Percentiles rank a stretch among this genome's conserved stretches.
Conservation (phyloP, 2,329 filamentous ascomycete species). For the Tolypocladium cylindrosporum region DNA sequence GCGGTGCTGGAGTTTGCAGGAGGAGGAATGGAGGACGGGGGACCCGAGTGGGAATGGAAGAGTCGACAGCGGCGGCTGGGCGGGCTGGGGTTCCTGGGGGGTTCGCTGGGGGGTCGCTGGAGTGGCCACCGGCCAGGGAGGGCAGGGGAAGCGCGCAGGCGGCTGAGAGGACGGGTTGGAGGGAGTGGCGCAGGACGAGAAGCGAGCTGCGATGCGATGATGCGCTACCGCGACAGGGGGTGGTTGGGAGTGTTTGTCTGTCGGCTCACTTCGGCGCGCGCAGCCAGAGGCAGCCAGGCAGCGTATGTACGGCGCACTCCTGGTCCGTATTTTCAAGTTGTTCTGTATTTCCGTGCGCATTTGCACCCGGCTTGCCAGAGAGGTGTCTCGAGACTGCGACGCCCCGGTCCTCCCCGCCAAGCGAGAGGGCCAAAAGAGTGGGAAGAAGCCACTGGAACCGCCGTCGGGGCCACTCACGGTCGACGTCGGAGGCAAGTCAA, state of each 20-base stretch:
- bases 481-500: neutral
- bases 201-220: slow-evolving; percentile 1
- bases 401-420: neutral
- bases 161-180: neutral
- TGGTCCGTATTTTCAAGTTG: neutral
- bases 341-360: neutral
- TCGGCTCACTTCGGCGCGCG: neutral
- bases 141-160: neutral
- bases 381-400: neutral
- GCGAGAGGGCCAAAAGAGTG: neutral
- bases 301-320: neutral
- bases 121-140: neutral
- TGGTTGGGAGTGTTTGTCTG: neutral
- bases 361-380: neutral
- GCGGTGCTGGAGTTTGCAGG: neutral
- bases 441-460: neutral
- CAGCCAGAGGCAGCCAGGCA: neutral
- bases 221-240: neutral
- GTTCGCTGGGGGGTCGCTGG: neutral
- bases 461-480: neutral
- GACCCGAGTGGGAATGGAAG: neutral
- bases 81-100: neutral
- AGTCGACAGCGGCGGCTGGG: neutral
- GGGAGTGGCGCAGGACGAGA: slow-evolving; percentile 1
- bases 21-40: neutral